Conservation (phyloP, 116 monocot species). For the Dioscorea cayenensis region DNA sequence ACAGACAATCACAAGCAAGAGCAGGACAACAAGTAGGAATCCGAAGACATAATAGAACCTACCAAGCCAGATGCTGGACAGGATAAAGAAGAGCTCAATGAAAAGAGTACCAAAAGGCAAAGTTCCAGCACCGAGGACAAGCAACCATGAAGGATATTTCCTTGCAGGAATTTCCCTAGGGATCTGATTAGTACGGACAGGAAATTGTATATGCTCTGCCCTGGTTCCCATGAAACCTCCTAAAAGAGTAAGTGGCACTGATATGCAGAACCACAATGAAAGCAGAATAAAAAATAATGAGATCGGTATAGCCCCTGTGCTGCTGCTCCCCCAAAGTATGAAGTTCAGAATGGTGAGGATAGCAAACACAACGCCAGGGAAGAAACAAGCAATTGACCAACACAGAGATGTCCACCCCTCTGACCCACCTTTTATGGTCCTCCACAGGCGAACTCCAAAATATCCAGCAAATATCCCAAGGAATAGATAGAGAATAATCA, state of each 20-base stretch:
- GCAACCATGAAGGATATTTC: slow-evolving; percentile 84
- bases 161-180: slow-evolving; percentile 74
- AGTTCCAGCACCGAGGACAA: slow-evolving; percentile 74
- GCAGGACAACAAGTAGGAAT: slow-evolving; percentile 71
- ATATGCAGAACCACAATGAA: slow-evolving; percentile 84
- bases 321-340: slow-evolving; percentile 77
- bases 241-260: slow-evolving; percentile 74
- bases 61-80: slow-evolving; percentile 84
- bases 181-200: slow-evolving; percentile 89
- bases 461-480: slow-evolving; percentile 81
- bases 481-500: slow-evolving; percentile 84
- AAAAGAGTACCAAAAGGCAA: slow-evolving; percentile 94
- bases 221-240: slow-evolving; percentile 70
- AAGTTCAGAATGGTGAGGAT: slow-evolving; percentile 67
- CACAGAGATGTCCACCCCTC: slow-evolving; percentile 75
- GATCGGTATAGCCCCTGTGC: slow-evolving; percentile 79
- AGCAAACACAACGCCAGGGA: slow-evolving; percentile 74
- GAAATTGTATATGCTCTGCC: slow-evolving; percentile 54
- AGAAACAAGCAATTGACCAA: slow-evolving; percentile 86
- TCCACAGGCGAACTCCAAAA: slow-evolving; percentile 61
- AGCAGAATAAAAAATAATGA: slow-evolving; percentile 69
- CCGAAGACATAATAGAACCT: slow-evolving; percentile 95
- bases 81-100: slow-evolving; percentile 95
- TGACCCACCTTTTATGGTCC: slow-evolving; percentile 65
- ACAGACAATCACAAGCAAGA: slow-evolving; percentile 76